Evolutionary conservation across 768 basidiomycete genomes (phyloP), one percentile per base, ranked within the genome.

Genomic region (Polyporus arcularius): DNA sequence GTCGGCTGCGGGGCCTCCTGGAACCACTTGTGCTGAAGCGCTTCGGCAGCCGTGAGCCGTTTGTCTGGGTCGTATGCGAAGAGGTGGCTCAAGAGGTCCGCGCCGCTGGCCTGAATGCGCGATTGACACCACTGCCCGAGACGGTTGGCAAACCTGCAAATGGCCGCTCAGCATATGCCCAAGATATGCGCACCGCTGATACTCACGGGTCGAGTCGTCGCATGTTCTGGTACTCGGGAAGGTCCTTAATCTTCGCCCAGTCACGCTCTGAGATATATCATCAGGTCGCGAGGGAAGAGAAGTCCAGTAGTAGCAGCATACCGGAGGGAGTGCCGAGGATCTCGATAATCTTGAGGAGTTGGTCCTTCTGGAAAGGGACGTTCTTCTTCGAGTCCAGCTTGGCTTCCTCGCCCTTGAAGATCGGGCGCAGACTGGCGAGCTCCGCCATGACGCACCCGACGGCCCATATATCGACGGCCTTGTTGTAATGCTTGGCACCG

Each of bases 401-500:
- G 1, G 97, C 97, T 75, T 98, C 97, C 73, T 99, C 97, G 11
- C 96, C 97, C 72, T 99, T 99, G 81, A 98, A 98, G 65, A 99
- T 98, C 1, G 97, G 97, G 26, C 96, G 79, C 48, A 98, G 75
- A 62, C 93, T 94, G 2, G 97, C 87, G 18, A 99, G 77, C 75
- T 99, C 97, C 1, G 96, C 97, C 76, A 96, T 89, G 46, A 99
- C 98, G 71, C 97, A 99, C 0, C 96, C 97, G 5, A 98, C 88
- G 28, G 97, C 96, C 97, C 97, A 99, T 55, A 94, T 87, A 71
- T 99, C 95, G 42, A 98, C 88, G 4, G 96, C 92, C 67, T 93
- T 94, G 65, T 97, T 96, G 73, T 99, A 99, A 74, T 99, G 97
- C 64, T 95, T 94, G 0, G 96, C 94, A 30, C 97, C 96, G 77